A percentile compares a stretch with the other conserved stretches of the same genome.
Conservation (phyloP, 1,284 basidiomycete species). For the Filobasidium uniguttulatum region DNA sequence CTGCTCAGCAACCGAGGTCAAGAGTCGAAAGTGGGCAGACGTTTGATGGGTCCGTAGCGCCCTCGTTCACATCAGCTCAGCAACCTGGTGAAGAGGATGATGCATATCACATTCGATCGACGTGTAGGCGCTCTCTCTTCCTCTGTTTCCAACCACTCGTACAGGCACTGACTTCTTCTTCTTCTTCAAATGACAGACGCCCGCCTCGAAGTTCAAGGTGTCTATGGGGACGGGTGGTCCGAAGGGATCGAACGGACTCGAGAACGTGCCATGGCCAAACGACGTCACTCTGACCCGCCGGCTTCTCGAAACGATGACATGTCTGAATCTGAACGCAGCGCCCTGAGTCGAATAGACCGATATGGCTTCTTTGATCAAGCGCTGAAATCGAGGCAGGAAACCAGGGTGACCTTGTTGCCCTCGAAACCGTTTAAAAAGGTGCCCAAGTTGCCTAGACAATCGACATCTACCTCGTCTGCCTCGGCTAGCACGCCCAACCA, state of each 20-base stretch:
- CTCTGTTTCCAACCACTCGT: background rate
- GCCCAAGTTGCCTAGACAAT: conserved; percentile 41
- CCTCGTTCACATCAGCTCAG: conserved; percentile 22
- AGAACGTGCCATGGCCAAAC: conserved; percentile 45
- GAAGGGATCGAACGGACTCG: conserved; percentile 86
- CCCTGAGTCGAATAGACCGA: conserved; percentile 64
- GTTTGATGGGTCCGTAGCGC: conserved; percentile 3
- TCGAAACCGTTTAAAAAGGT: conserved; percentile 50
- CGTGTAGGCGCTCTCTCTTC: conserved; percentile 39
- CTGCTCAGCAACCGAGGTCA: background rate
- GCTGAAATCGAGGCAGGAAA: conserved; percentile 46
- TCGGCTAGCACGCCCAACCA: too few species aligned
- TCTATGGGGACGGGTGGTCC: conserved; percentile 79
- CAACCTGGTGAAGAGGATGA: conserved; percentile 57
- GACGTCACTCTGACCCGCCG: conserved; percentile 43
- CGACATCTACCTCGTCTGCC: conserved; percentile 14
- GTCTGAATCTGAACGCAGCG: conserved; percentile 46
- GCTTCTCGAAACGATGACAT: conserved; percentile 31
- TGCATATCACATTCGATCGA: conserved; percentile 70
- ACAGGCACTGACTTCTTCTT: background rate
- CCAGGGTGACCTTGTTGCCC: conserved; percentile 56
- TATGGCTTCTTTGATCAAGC: conserved; percentile 71
- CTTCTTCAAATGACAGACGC: conserved; percentile 44
- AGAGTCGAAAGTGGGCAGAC: background rate
- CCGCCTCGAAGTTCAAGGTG: conserved; percentile 64